phyloP scores from a whole-genome alignment of 2,329 filamentous ascomycete genomes.

The Alternaria longipes region DNA sequence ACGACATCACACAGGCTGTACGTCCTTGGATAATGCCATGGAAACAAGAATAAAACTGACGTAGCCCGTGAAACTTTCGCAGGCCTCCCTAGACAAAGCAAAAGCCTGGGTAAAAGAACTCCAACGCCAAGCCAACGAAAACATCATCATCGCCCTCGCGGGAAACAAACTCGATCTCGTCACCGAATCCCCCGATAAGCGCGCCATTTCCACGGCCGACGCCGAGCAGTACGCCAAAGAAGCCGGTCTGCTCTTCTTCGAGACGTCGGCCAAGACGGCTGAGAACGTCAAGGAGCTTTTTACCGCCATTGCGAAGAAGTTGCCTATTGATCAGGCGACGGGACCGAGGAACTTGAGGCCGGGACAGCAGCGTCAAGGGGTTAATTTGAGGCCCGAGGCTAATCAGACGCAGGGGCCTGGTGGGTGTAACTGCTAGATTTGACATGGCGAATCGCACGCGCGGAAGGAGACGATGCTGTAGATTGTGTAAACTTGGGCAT shows the following conservation, averaged over 20 bases:
- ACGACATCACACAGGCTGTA: slow-evolving; percentile 99
- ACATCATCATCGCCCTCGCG: slow-evolving; percentile 97
- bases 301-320: slow-evolving; percentile 96
- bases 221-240: slow-evolving; percentile 95
- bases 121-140: slow-evolving; percentile 98
- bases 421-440: slow-evolving; percentile 73
- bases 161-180: slow-evolving; percentile 96
- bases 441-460: too few relatives aligned
- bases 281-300: slow-evolving; percentile 97
- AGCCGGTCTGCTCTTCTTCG: slow-evolving; percentile 94
- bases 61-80: too few relatives aligned
- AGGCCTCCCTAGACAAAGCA: slow-evolving; percentile 98
- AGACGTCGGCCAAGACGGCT: slow-evolving; percentile 96
- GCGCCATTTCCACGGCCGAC: slow-evolving; percentile 86
- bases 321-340: slow-evolving; percentile 87
- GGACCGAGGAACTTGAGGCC: slow-evolving; percentile 85
- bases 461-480: background rate
- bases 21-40: slow-evolving; percentile 45
- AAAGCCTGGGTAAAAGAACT: slow-evolving; percentile 99
- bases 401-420: slow-evolving; percentile 66
- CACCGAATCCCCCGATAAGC: slow-evolving; percentile 92
- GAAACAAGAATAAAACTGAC: too few relatives aligned
- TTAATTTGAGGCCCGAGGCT: slow-evolving; percentile 72
- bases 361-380: slow-evolving; percentile 66
- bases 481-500: background rate